Base-by-base conservation (phyloP, 2,329 filamentous ascomycete species). In the Clonostachys rosea region DNA sequence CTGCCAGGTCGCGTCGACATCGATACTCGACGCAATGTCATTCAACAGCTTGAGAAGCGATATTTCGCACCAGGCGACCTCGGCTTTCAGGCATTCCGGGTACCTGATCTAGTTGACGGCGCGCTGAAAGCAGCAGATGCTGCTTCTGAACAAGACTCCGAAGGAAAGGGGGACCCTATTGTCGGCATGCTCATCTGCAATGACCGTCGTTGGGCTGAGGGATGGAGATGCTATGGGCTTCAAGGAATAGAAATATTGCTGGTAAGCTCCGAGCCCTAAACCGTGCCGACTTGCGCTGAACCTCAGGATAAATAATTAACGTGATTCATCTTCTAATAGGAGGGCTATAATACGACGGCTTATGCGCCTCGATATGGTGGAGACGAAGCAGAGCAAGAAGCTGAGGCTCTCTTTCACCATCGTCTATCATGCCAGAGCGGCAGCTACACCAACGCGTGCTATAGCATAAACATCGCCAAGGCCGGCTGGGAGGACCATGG, bases 161-260 rank as follows among this genome's bases (percentile, higher is more conserved):
- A 45, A 18, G 51, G 51, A 5, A 66, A 65, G 47, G 71, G 73
- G 3, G 75, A 80, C 54, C 70, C 75, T 4, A 76, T 80, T 41
- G 43, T 78, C 64, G 76, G 61, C 17, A 77, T 78, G 74, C 64
- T 79, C 56, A 77, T 79, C 47, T 79, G 76, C 60, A 80, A 79
- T 52, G 76, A 79, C 56, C 60, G 75, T 5, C 64, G 76, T 8
- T 79, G 76, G 76, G 65, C 72, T 2, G 76, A 79, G 53, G 70
- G 68, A 1, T 80, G 76, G 75, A 60, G 76, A 34, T 64, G 64
- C 16, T 74, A 77, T 52, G 73, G 75, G 1, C 61, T 79, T 11
- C 57, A 65, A 47, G 74, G 73, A 43, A 55, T 55, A 2, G 61
- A 64, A 45, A 51, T 64, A 30, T 46, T 64, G 10, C 50, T 53